phyloP scores from a whole-genome alignment of 1,284 basidiomycete genomes.

The Amylostereum areolatum region DNA sequence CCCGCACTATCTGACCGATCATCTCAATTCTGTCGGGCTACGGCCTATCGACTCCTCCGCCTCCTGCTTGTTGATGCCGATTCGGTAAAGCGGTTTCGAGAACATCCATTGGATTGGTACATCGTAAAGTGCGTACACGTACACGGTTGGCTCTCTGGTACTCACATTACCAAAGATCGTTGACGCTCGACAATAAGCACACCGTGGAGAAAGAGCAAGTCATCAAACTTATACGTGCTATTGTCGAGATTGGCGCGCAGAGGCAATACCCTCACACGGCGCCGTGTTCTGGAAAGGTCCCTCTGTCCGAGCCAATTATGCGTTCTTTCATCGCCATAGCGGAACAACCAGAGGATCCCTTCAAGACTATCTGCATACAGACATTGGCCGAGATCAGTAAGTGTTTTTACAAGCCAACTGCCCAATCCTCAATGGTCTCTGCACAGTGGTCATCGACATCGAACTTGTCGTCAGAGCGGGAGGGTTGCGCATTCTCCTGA shows the following conservation, averaged over 20 bases:
- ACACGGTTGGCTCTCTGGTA: slow-evolving; percentile 1
- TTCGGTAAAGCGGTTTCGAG: slow-evolving; percentile 52
- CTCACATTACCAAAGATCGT: slow-evolving; percentile 45
- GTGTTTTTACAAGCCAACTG: slow-evolving; percentile 18
- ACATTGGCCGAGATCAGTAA: slow-evolving; percentile 88
- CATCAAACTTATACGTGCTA: slow-evolving; percentile 86
- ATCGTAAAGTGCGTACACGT: slow-evolving; percentile 64
- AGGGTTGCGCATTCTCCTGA: slow-evolving; percentile 83
- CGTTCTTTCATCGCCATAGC: slow-evolving; percentile 89
- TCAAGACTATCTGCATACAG: slow-evolving; percentile 80
- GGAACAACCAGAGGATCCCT: slow-evolving; percentile 88
- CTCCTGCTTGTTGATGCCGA: slow-evolving; percentile 71
- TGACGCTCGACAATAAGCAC: slow-evolving; percentile 81
- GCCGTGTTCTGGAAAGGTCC: slow-evolving; percentile 42
- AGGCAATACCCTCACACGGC: slow-evolving; percentile 36
- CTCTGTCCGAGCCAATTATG: slow-evolving; percentile 73
- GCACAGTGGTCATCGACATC: slow-evolving; percentile 75
- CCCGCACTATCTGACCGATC: slow-evolving; percentile 74
- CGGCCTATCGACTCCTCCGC: slow-evolving; percentile 83
- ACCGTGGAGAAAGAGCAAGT: slow-evolving; percentile 90
- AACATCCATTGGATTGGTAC: slow-evolving; percentile 80
- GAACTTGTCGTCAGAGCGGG: slow-evolving; percentile 78
- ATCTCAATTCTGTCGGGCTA: slow-evolving; percentile 73
- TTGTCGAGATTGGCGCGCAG: slow-evolving; percentile 69
- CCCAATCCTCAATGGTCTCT: slow-evolving; percentile 14